These are phyloP conservation scores for Sutorius eximius DNA, from an alignment of 1,284 basidiomycete genomes.

Conservation along the genomic window DNA sequence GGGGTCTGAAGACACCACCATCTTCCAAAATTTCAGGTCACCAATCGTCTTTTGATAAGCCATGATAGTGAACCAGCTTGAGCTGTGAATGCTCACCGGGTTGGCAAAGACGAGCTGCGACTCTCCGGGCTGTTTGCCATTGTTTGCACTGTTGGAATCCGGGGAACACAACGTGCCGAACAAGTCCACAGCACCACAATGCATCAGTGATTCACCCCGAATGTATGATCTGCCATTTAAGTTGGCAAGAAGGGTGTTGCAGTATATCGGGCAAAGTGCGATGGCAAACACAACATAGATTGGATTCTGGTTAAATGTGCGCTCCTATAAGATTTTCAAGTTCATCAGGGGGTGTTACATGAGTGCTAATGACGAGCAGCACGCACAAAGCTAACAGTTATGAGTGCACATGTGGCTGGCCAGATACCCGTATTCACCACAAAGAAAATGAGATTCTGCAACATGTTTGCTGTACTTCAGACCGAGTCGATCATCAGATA, in stretches of 20 bases:
- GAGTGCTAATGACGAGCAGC: background rate
- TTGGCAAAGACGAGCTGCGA: background rate
- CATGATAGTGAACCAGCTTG: no score
- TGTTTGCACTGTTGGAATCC: no score
- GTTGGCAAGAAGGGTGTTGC: conserved; percentile 20
- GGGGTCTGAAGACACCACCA: background rate
- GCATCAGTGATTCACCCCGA: background rate
- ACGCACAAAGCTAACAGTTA: conserved; percentile 14
- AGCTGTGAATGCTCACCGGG: background rate
- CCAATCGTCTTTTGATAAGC: background rate
- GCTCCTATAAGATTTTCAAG: background rate
- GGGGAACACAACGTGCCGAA: background rate
- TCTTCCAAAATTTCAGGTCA: background rate
- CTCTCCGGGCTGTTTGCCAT: background rate
- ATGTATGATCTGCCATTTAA: conserved; percentile 18
- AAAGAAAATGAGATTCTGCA: conserved; percentile 17
- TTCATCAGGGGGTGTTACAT: no score
- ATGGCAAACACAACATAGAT: conserved; percentile 7
- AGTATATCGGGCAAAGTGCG: conserved; percentile 15
- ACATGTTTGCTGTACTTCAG: conserved; percentile 4
- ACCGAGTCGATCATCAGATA: background rate
- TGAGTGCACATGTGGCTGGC: conserved; percentile 13
- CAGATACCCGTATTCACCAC: conserved; percentile 18
- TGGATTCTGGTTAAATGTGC: background rate
- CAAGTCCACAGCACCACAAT: background rate